phyloP scores from a whole-genome alignment of 2,329 filamentous ascomycete species.

The Juglanconis oblonga region DNA sequence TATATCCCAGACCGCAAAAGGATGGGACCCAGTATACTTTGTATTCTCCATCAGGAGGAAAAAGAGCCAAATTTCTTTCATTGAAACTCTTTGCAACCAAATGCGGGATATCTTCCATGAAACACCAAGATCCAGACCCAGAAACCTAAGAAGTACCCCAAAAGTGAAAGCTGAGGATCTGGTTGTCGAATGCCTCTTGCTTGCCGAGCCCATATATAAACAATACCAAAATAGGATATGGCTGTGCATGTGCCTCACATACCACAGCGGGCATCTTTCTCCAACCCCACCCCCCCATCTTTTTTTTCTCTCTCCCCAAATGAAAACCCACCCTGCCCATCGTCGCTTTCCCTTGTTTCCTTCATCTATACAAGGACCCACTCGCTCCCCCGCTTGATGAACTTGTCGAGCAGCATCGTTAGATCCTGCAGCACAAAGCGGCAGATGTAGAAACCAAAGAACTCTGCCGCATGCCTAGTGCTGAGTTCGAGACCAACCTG shows the following conservation, averaged over 20 bases:
- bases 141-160: no score
- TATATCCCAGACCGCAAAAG: no score
- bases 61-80: constrained; percentile 1
- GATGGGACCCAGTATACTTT: no score
- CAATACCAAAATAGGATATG: no score
- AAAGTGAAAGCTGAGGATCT: no score
- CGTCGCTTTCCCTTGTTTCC: background rate
- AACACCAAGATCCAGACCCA: constrained; percentile 1
- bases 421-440: constrained; percentile 90
- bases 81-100: constrained; percentile 3
- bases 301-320: no score
- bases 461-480: constrained; percentile 90
- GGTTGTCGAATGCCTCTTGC: no score
- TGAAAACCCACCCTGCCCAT: background rate
- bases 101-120: constrained; percentile 16
- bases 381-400: constrained; percentile 92
- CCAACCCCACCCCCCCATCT: no score
- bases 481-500: constrained; percentile 94
- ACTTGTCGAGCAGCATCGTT: constrained; percentile 85
- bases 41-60: no score
- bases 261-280: no score
- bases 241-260: no score
- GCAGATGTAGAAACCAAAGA: constrained; percentile 96
- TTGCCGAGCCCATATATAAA: no score
- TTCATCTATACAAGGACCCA: constrained; percentile 63